Evolutionary conservation across 2,329 filamentous ascomycete genomes (phyloP), one percentile per base, ranked within the genome.

Genomic region (Nigrospora osmanthi): DNA sequence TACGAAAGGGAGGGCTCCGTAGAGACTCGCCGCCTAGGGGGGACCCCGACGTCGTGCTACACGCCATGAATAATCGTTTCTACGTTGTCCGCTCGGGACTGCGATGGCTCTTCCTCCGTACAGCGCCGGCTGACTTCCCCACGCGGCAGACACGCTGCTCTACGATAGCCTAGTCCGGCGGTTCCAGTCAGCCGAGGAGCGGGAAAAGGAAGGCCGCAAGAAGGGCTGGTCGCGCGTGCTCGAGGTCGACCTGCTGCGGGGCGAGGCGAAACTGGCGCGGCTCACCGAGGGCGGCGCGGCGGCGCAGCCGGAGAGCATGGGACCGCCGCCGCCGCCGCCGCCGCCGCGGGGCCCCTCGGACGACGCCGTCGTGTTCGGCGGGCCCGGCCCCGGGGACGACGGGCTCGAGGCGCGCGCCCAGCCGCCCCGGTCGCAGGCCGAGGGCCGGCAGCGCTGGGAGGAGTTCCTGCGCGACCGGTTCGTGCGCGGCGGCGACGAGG

Each of bases 201-300:
- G 87, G 43, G 81, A 89, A 59, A 75, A 75, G 7, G 87, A 91
- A 54, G 85, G 83, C 10, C 79, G 79, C 37, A 68, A 71, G 10
- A 89, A 89, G 59, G 89, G 89, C 11, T 93, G 89, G 61, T 85
- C 85, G 1, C 85, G 86, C 19, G 76, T 85, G 12, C 75, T 95
- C 6, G 85, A 94, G 59, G 81, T 87, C 1, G 87, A 90, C 52
- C 69, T 95, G 7, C 67, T 83, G 48, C 80, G 88, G 28, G 84
- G 85, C 14, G 88, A 94, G 61, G 83, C 83, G 12, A 87, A 87
- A 57, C 73, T 91, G 50, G 77, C 73, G 42, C 80, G 78, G 11
- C 65, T 86, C 38, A 52, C 53, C 11, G 54, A 41, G 32, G 45
- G 40, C 30, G 40, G 32, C 14, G 17, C 6, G 32, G 19, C 32